phyloP scores from a whole-genome alignment of 495 filamentous ascomycete genomes.

The Penicillium diatomitis region DNA sequence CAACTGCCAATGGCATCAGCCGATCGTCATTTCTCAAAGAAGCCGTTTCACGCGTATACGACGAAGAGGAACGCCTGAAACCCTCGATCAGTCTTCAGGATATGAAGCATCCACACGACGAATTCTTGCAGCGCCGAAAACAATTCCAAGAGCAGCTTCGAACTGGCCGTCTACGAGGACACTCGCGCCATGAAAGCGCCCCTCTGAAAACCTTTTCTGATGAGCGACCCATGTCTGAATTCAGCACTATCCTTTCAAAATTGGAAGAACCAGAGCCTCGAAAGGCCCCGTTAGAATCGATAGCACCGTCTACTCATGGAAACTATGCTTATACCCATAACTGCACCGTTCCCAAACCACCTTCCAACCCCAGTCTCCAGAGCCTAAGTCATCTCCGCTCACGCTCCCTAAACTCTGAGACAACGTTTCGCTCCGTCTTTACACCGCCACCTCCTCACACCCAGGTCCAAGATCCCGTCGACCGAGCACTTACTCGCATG shows the following conservation, averaged over 20 bases:
- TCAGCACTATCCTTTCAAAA: conserved; percentile 27
- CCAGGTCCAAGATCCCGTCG: conserved; percentile 44
- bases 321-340: too few species aligned
- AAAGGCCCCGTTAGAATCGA: conserved; percentile 6
- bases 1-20: conserved; percentile 32
- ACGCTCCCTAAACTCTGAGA: background rate
- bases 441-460: conserved; percentile 19
- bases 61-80: conserved; percentile 32
- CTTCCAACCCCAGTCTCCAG: conserved; percentile 7
- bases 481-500: conserved; percentile 39
- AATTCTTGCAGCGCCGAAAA: conserved; percentile 27
- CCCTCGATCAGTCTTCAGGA: conserved; percentile 5
- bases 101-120: conserved; percentile 4
- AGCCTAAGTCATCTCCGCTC: conserved; percentile 4
- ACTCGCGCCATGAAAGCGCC: conserved; percentile 19
- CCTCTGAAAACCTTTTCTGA: conserved; percentile 22
- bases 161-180: conserved; percentile 14
- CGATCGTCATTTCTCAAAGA: conserved; percentile 57
- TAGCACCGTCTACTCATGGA: conserved; percentile 1
- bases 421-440: conserved; percentile 2
- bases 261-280: conserved; percentile 13
- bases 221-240: conserved; percentile 41
- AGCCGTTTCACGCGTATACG: conserved; percentile 50
- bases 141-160: conserved; percentile 27
- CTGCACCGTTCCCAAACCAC: background rate